phyloP scores from a whole-genome alignment of 768 basidiomycete species.

The Trametes cingulata region DNA sequence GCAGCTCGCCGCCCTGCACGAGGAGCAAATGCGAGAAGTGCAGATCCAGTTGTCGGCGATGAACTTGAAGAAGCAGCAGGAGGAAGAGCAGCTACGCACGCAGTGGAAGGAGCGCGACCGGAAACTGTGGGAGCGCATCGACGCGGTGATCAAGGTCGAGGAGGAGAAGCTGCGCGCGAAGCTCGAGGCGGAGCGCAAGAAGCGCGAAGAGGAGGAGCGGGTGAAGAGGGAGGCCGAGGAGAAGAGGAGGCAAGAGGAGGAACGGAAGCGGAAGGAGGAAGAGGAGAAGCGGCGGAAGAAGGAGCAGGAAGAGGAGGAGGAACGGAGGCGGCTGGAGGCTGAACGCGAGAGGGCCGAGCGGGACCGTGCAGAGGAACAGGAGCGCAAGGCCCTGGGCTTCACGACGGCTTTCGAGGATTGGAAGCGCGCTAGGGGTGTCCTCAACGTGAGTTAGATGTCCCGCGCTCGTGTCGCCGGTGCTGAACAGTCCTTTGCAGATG shows the following conservation, averaged over 20 bases:
- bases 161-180: slow-evolving; percentile 56
- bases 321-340: slow-evolving; percentile 33
- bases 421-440: slow-evolving; percentile 51
- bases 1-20: slow-evolving; percentile 42
- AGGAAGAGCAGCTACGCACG: slow-evolving; percentile 45
- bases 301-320: slow-evolving; percentile 38
- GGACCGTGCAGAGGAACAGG: slow-evolving; percentile 38
- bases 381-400: slow-evolving; percentile 49
- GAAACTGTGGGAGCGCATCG: slow-evolving; percentile 57
- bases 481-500: slow-evolving; percentile 37
- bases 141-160: slow-evolving; percentile 60
- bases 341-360: slow-evolving; percentile 34
- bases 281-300: slow-evolving; percentile 26
- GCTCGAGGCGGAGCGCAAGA: slow-evolving; percentile 58
- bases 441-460: slow-evolving; percentile 51
- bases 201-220: slow-evolving; percentile 50
- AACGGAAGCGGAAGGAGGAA: slow-evolving; percentile 30
- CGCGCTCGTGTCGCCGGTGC: slow-evolving; percentile 4
- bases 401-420: slow-evolving; percentile 65
- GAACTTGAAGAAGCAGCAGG: slow-evolving; percentile 44
- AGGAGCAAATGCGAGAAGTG: slow-evolving; percentile 55
- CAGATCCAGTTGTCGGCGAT: slow-evolving; percentile 45
- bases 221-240: slow-evolving; percentile 35
- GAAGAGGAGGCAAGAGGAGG: slow-evolving; percentile 29
- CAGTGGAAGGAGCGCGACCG: slow-evolving; percentile 48